phyloP scores from a whole-genome alignment of 2,329 filamentous ascomycete genomes.

The Aspergillus unguis region DNA sequence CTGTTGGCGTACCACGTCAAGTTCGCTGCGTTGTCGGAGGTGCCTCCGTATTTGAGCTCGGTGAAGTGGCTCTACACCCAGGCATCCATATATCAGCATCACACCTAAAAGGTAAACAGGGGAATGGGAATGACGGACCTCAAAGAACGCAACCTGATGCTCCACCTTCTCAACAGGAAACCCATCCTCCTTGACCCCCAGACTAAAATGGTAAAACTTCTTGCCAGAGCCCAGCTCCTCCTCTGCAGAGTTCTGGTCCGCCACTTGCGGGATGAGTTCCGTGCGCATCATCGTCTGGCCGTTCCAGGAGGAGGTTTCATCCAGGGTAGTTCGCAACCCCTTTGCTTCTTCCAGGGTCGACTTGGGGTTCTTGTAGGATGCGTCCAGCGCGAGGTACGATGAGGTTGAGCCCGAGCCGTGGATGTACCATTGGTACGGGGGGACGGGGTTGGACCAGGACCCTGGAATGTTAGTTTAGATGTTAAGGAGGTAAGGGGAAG shows the following conservation, averaged over 20 bases:
- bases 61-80: conserved; percentile 72
- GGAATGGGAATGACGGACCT: conserved; percentile 17
- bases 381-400: conserved; percentile 61
- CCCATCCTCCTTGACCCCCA: conserved; percentile 59
- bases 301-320: conserved; percentile 61
- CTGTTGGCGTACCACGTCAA: conserved; percentile 65
- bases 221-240: conserved; percentile 64
- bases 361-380: conserved; percentile 62
- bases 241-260: conserved; percentile 40
- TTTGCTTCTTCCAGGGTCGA: conserved; percentile 56
- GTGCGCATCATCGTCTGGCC: conserved; percentile 69
- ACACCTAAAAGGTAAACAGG: background rate
- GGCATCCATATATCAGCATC: background rate
- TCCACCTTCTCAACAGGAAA: conserved; percentile 61
- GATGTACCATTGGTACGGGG: conserved; percentile 73
- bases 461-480: conserved; percentile 31
- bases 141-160: conserved; percentile 63
- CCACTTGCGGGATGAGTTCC: conserved; percentile 70
- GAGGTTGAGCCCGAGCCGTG: conserved; percentile 54
- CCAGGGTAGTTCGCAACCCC: conserved; percentile 66
- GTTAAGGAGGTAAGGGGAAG: no score
- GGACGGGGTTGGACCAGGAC: conserved; percentile 67
- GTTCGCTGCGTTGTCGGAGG: conserved; percentile 46
- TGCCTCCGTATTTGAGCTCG: conserved; percentile 68
- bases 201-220: conserved; percentile 69